These are phyloP conservation scores for Vitis cinerea DNA, from an alignment of 164 flowering plant species.

Conservation along the genomic window DNA sequence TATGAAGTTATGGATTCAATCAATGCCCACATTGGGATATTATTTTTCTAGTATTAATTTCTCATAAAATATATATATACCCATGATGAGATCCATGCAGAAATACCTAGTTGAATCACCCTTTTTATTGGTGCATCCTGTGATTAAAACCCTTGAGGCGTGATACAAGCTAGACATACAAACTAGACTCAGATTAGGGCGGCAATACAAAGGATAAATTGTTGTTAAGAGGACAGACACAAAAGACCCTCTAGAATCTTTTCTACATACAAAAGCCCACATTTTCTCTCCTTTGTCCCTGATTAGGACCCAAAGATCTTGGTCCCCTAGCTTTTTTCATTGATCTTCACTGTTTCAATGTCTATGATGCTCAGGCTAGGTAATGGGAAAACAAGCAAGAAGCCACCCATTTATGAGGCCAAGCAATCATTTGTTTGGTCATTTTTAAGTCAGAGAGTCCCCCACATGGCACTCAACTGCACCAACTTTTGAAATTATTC, in stretches of 20 bases:
- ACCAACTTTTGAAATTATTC: constrained; percentile 23
- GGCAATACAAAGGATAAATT: no score
- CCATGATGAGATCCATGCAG: no score
- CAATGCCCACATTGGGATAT: background rate
- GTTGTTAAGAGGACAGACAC: background rate
- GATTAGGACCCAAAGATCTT: background rate
- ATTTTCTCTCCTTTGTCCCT: no score
- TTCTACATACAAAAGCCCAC: no score
- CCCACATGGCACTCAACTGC: constrained; percentile 6
- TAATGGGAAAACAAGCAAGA: constrained; percentile 6
- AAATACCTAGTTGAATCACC: no score
- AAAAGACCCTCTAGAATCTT: background rate
- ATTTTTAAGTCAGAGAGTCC: constrained; percentile 3
- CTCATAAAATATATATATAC: no score
- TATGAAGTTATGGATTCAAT: background rate
- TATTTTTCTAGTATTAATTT: no score
- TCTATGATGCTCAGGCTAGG: background rate
- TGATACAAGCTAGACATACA: no score
- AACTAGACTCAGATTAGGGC: no score
- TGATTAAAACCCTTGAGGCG: no score
- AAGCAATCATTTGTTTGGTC: constrained; percentile 9
- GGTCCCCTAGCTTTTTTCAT: background rate
- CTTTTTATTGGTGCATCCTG: no score
- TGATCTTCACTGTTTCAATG: background rate
- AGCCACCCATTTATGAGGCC: background rate